Evolutionary conservation across 2,329 filamentous ascomycete species (phyloP), one percentile per base, ranked within the genome.

Genomic region (Ophiostoma angusticollis): DNA sequence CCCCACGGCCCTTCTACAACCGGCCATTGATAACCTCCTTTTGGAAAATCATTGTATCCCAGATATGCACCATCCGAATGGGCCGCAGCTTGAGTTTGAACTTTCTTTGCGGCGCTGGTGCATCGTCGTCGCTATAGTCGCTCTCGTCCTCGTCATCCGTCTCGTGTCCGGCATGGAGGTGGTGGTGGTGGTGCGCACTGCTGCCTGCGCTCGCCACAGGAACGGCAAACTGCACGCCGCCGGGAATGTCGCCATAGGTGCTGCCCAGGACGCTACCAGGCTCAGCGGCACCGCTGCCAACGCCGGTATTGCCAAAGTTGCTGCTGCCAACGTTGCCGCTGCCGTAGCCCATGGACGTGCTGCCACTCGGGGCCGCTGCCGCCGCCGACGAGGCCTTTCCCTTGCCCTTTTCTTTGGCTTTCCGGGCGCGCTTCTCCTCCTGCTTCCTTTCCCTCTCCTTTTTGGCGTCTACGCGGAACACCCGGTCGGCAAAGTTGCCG

Each of bases 31-130:
- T 58, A 35, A 76, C 54, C 50, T 75, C 70, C 54, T 74, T 75
- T 48, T 70, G 63, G 46, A 76, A 78, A 35, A 78, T 75, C 44
- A 61, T 62, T 25, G 75, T 61, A 0, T 62, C 70, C 45, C 46
- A 55, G 6, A 68, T 54, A 32, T 70, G 63, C 35, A 60, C 63
- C 44, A 67, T 67, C 6, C 53, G 52, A 8, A 63, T 49, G 3
- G 59, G 54, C 42, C n/a, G n/a, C n/a, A n/a, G n/a, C n/a, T 64
- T 58, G 6, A 66, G 51, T 44, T 55, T 62, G 24, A 52, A 35
- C 3, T 5, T 28, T 3, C 19, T 38, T 45, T 47, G 14, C 1
- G 46, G 44, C 12, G 41, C 35, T 3, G 29, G 28, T 4, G 39
- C 41, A n/a, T 49, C 48, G 1, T 52, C 11, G 43, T 37, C 31